Conservation (phyloP, 129 eudicot genomes). For the Artemisia tridentata region DNA sequence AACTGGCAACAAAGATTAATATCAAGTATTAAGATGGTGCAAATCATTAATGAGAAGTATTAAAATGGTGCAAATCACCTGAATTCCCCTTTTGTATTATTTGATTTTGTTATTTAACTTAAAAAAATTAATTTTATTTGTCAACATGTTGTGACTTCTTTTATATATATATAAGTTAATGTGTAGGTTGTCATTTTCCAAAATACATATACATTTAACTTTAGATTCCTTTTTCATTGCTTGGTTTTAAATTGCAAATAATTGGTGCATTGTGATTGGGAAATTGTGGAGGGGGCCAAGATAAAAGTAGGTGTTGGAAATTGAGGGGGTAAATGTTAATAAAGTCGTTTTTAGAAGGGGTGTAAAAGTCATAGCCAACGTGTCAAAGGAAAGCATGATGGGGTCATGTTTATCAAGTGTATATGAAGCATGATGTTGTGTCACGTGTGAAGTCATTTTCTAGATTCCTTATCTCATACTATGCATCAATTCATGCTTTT, state of each 20-base stretch:
- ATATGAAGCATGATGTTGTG: slow-evolving; percentile 23
- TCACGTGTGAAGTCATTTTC: slow-evolving; percentile 14
- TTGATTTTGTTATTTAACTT: too few relatives aligned
- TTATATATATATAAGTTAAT: too few relatives aligned
- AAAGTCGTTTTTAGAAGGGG: slow-evolving; percentile 18
- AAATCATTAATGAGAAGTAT: too few relatives aligned
- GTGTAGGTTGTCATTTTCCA: neutral
- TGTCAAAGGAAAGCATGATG: slow-evolving; percentile 21
- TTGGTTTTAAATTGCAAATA: slow-evolving; percentile 15
- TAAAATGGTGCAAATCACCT: too few relatives aligned
- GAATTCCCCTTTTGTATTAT: too few relatives aligned
- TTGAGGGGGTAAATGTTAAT: slow-evolving; percentile 17
- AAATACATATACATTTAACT: slow-evolving; percentile 5
- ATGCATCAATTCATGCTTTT: slow-evolving; percentile 12
- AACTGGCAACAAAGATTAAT: too few relatives aligned
- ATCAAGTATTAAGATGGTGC: too few relatives aligned
- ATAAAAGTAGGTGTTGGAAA: slow-evolving; percentile 23
- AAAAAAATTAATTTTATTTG: too few relatives aligned
- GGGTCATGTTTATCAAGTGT: slow-evolving; percentile 7
- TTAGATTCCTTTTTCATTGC: slow-evolving; percentile 8
- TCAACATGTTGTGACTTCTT: too few relatives aligned
- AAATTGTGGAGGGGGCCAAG: slow-evolving; percentile 27
- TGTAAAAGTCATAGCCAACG: slow-evolving; percentile 19
- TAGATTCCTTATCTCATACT: slow-evolving; percentile 18
- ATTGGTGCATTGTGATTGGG: slow-evolving; percentile 1